phyloP scores from a whole-genome alignment of 306 rosid species.

The Gastrolobium villosum region DNA sequence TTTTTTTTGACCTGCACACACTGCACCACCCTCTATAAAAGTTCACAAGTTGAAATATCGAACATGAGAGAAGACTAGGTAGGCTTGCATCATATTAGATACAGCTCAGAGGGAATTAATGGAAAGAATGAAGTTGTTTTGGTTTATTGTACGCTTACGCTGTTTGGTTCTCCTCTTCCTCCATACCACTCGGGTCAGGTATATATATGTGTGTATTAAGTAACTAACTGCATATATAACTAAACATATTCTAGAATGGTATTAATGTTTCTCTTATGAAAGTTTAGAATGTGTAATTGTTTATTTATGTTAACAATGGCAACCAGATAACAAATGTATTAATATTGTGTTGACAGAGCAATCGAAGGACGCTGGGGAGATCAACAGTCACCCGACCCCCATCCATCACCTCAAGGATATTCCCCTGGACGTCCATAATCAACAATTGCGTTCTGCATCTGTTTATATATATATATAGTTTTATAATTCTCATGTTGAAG shows the following conservation, averaged over 20 bases:
- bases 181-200: neutral
- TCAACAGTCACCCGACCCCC: neutral
- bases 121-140: neutral
- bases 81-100: neutral
- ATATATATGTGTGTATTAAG: neutral
- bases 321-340: neutral
- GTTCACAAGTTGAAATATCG: neutral
- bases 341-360: neutral
- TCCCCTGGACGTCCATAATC: neutral
- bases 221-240: neutral
- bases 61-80: neutral
- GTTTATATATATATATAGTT: too few species aligned
- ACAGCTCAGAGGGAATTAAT: neutral
- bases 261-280: neutral
- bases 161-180: conserved; percentile 14
- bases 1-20: neutral
- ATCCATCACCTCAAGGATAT: neutral
- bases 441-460: neutral
- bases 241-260: too few species aligned
- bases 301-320: neutral
- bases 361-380: neutral
- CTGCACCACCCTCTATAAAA: neutral
- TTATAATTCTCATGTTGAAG: too few species aligned
- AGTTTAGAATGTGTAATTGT: neutral
- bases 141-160: neutral